These are phyloP conservation scores for Metschnikowia orientalis DNA, from an alignment of 805 yeast species.

Conservation along the genomic window DNA sequence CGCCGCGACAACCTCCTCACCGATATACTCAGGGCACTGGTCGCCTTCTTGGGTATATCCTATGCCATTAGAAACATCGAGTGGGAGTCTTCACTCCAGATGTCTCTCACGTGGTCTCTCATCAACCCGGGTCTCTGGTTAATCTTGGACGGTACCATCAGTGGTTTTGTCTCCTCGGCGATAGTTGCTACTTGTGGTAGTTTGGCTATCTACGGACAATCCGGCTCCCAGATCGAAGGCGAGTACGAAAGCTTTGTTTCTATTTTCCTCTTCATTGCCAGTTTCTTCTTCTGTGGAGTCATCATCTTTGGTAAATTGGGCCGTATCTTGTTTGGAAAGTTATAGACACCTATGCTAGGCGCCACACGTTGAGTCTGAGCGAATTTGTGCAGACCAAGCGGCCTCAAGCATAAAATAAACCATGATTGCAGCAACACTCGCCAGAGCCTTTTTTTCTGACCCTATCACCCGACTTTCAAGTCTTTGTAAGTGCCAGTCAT, in stretches of 20 bases:
- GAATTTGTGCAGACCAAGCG: too few relatives aligned
- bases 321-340: constrained; percentile 42
- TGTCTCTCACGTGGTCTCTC: constrained; percentile 57
- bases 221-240: constrained; percentile 18
- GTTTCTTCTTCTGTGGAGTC: constrained; percentile 63
- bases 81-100: constrained; percentile 65
- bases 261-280: constrained; percentile 50
- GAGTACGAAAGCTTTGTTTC: constrained; percentile 33
- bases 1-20: constrained; percentile 29
- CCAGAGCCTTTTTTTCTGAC: too few relatives aligned
- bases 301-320: constrained; percentile 69
- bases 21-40: constrained; percentile 40
- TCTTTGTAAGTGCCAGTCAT: too few relatives aligned
- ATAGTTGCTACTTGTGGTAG: constrained; percentile 31
- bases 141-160: constrained; percentile 54
- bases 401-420: too few relatives aligned
- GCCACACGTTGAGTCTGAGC: too few relatives aligned
- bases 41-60: constrained; percentile 66
- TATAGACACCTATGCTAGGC: too few relatives aligned
- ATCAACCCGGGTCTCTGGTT: constrained; percentile 66
- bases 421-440: too few relatives aligned
- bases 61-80: constrained; percentile 66
- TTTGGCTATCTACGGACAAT: constrained; percentile 27
- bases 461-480: too few relatives aligned
- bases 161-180: constrained; percentile 44